A percentile compares a stretch with the other conserved stretches of the same genome.
phyloP scores from a whole-genome alignment of 805 yeast genomes.

The Zygosaccharomyces siamensis region DNA sequence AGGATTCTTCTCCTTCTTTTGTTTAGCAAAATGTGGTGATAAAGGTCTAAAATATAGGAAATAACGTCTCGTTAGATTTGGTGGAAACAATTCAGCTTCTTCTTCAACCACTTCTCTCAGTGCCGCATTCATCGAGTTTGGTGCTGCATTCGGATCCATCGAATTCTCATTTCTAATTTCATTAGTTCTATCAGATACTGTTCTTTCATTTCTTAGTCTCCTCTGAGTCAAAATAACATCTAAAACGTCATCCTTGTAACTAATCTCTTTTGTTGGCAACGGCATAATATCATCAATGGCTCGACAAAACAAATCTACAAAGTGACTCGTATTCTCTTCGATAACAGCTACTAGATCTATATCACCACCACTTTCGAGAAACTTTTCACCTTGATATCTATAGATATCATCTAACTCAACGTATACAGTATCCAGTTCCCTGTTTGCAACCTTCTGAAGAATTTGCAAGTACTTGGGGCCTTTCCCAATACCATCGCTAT shows the following conservation, averaged over 20 bases:
- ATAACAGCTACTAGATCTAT: slow-evolving; percentile 39
- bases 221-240: slow-evolving; percentile 93
- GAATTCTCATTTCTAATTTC: slow-evolving; percentile 46
- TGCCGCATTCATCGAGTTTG: slow-evolving; percentile 27
- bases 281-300: slow-evolving; percentile 83
- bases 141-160: slow-evolving; percentile 26
- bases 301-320: slow-evolving; percentile 67
- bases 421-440: slow-evolving; percentile 62
- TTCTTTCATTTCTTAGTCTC: slow-evolving; percentile 70
- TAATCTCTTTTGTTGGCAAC: slow-evolving; percentile 67
- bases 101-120: slow-evolving; percentile 35
- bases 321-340: slow-evolving; percentile 70
- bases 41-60: slow-evolving; percentile 81
- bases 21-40: slow-evolving; percentile 37
- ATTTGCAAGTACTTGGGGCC: slow-evolving; percentile 73
- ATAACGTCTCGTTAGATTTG: slow-evolving; percentile 83
- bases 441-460: slow-evolving; percentile 77
- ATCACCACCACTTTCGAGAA: slow-evolving; percentile 24
- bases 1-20: slow-evolving; percentile 28
- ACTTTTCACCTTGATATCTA: slow-evolving; percentile 52
- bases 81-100: slow-evolving; percentile 63
- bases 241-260: slow-evolving; percentile 81
- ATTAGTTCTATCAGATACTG: slow-evolving; percentile 60
- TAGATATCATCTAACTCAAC: slow-evolving; percentile 84
- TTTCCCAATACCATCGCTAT: slow-evolving; percentile 31